Conservation (phyloP, 78 protist genomes). For the Trichosphaerium sp. region DNA sequence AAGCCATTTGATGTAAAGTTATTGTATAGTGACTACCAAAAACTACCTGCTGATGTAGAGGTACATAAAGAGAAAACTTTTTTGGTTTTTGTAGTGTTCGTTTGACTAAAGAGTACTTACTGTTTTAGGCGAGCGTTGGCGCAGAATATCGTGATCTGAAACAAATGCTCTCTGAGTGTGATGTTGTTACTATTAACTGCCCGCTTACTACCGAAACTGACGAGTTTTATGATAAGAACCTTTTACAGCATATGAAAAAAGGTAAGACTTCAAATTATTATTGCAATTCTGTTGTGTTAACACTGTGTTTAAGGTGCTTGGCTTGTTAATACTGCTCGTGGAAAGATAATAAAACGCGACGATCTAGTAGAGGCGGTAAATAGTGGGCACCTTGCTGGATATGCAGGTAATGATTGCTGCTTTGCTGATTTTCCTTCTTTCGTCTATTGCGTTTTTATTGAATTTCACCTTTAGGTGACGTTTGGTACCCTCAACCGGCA, state of each 20-base stretch:
- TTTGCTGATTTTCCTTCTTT: too few species aligned
- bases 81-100: neutral
- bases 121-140: conserved; percentile 12
- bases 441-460: too few species aligned
- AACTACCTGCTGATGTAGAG: too few species aligned
- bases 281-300: too few species aligned
- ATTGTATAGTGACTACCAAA: conserved; percentile 9
- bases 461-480: too few species aligned
- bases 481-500: conserved; percentile 36
- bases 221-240: conserved; percentile 14
- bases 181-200: conserved; percentile 38
- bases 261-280: too few species aligned
- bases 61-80: conserved; percentile 13
- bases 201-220: conserved; percentile 36
- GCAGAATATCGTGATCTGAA: too few species aligned
- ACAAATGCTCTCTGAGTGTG: too few species aligned
- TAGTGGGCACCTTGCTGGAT: conserved; percentile 31
- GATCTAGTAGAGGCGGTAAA: conserved; percentile 12
- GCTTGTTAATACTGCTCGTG: conserved; percentile 35
- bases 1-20: conserved; percentile 27
- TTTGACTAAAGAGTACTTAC: neutral
- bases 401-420: too few species aligned
- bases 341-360: conserved; percentile 13
- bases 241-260: conserved; percentile 11
- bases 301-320: too few species aligned